Percentiles rank a stretch among this genome's conserved stretches.
phyloP scores from a whole-genome alignment of 2,329 filamentous ascomycete species.

The Calonectria henricotiae region DNA sequence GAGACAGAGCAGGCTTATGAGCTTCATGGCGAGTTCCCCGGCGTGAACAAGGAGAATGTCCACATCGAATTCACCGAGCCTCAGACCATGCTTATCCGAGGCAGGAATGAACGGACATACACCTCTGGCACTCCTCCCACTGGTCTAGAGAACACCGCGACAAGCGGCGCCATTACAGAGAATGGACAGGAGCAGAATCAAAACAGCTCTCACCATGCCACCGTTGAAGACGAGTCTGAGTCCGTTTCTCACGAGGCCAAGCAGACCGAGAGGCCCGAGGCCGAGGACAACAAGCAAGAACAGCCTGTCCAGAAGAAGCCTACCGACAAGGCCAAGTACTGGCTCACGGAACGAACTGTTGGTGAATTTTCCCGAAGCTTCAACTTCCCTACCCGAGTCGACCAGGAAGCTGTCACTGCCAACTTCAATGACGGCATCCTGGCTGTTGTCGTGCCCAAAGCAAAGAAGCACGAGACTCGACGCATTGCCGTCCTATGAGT shows the following conservation, averaged over 20 bases:
- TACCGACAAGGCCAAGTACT: conserved; percentile 74
- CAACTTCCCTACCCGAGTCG: conserved; percentile 77
- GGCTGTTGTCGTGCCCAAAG: conserved; percentile 78
- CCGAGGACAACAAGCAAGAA: conserved; percentile 38
- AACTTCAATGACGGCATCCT: conserved; percentile 78
- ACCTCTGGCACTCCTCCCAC: conserved; percentile 69
- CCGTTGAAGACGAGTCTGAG: conserved; percentile 76
- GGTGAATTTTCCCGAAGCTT: conserved; percentile 80
- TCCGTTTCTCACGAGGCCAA: conserved; percentile 45
- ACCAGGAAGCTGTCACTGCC: conserved; percentile 75
- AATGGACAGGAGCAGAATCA: conserved; percentile 58
- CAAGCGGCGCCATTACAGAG: conserved; percentile 61
- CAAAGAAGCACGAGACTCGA: conserved; percentile 71
- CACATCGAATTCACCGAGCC: conserved; percentile 85
- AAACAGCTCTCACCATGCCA: conserved; percentile 68
- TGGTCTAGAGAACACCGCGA: conserved; percentile 62
- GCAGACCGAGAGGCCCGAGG: conserved; percentile 27
- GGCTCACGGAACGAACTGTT: conserved; percentile 78
- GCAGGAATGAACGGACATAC: conserved; percentile 77
- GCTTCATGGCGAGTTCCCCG: conserved; percentile 87
- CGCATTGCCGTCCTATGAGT: conserved; percentile 71
- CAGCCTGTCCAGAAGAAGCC: conserved; percentile 54
- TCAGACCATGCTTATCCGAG: conserved; percentile 82
- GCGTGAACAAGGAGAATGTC: conserved; percentile 81
- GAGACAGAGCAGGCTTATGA: conserved; percentile 80